Evolutionary conservation across 805 yeast genomes (phyloP), one percentile per base, ranked within the genome.

Genomic region (Metschnikowia hibisci): DNA sequence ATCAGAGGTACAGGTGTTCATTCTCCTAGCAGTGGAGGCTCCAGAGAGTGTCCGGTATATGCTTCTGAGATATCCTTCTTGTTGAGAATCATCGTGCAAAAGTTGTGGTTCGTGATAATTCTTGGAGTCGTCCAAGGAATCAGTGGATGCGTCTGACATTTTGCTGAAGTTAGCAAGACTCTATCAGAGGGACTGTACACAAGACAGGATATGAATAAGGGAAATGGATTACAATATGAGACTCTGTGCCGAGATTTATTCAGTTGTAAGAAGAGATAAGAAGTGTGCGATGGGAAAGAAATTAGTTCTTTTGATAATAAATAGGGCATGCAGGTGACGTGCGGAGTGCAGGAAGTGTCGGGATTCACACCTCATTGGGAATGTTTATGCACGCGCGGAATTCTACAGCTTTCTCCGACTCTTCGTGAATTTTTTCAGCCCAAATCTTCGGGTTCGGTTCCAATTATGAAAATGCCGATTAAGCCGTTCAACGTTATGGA

Each of bases 1-100:
- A 14, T 39, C 53, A 43, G 46, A 47, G n/a, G 37, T 47, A 13
- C 38, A 45, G 8, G 54, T 43, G 35, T 34, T 12, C 9, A 13
- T 20, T 13, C 41, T 39, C 39, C 32, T 40, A 13, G 42, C 35
- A 6, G 44, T 32, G 3, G 53, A 47, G 13, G 39, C 18, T 6
- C 40, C 43, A 12, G 51, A 44, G n/a, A 44, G 27, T 3, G 52
- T 35, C 20, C 47, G 43, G 32, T 41, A 45, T 12, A 46, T 18
- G n/a, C 15, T 32, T 3, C 32, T 41, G 20, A 43, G 27, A 15
- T 23, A 42, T 12, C 40, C 42, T 16, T 36, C 27, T 6, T 37
- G 20, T 6, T 29, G 20, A 13, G 40, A 12, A 14, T 37, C 40
- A 13, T 37, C 40, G 6, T 27, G 39, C 16, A 35, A 27, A 5